Conservation (phyloP, 345 rosid species). For the Litchi chinensis region DNA sequence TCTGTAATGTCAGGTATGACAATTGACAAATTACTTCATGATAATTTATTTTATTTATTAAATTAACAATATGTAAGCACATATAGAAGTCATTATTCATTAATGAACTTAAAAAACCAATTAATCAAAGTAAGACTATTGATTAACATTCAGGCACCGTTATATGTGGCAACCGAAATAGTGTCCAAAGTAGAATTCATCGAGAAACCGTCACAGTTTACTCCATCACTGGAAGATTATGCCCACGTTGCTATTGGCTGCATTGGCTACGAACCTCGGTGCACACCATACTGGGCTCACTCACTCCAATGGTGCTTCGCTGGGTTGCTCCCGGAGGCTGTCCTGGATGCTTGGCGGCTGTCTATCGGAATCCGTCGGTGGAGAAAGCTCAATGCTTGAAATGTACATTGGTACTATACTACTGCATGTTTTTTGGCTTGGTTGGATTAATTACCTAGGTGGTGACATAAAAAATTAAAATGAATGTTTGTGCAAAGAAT, state of each 20-base stretch:
- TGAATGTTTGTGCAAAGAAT: no score
- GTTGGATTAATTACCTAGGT: not conserved
- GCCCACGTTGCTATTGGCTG: constrained; percentile 53
- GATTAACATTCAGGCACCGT: constrained; percentile 48
- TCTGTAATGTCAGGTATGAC: constrained; percentile 80
- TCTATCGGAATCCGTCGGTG: constrained; percentile 66
- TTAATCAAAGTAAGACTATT: not conserved
- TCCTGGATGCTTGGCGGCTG: constrained; percentile 82
- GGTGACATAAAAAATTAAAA: no score
- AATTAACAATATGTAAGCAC: no score
- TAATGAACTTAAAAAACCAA: not conserved
- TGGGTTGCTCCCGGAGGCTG: constrained; percentile 43
- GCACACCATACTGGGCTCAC: constrained; percentile 86
- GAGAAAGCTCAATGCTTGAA: not conserved
- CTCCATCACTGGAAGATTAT: constrained; percentile 61
- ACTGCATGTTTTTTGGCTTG: not conserved
- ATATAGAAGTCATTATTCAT: not conserved
- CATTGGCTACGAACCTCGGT: constrained; percentile 62
- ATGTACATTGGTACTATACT: not conserved
- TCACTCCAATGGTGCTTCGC: constrained; percentile 73
- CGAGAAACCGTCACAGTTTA: constrained; percentile 47
- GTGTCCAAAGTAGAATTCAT: constrained; percentile 57
- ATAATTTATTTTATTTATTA: no score
- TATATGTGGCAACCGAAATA: constrained; percentile 85
- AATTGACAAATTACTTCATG: no score